These are phyloP conservation scores for Leccinum rimulosum DNA, from an alignment of 768 basidiomycete genomes.

Conservation along the genomic window DNA sequence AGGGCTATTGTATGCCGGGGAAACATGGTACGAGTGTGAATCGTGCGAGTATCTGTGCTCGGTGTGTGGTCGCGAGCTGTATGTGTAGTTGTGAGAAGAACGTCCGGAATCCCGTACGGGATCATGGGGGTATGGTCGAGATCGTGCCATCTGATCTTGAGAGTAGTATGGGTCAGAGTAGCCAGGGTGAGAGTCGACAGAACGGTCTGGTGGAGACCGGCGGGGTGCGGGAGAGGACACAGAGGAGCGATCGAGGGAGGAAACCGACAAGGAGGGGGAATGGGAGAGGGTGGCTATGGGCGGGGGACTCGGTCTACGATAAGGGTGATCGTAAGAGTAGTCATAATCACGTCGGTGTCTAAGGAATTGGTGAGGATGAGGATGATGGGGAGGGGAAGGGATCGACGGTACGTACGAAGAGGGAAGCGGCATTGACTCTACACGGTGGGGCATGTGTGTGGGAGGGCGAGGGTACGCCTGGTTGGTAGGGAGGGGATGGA, in stretches of 20 bases:
- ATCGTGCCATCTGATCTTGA: constrained; percentile 34
- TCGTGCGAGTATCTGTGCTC: constrained; percentile 35
- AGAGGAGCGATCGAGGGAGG: constrained; percentile 58
- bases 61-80: constrained; percentile 26
- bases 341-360: constrained; percentile 39
- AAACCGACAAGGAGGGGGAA: constrained; percentile 60
- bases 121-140: constrained; percentile 34
- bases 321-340: constrained; percentile 39
- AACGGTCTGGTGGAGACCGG: constrained; percentile 36
- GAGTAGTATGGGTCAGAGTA: constrained; percentile 41
- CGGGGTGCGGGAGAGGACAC: constrained; percentile 58
- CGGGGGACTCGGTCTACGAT: constrained; percentile 44
- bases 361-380: constrained; percentile 31
- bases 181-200: constrained; percentile 27
- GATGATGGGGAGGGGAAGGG: constrained; percentile 26
- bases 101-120: constrained; percentile 32
- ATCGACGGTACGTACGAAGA: constrained; percentile 32
- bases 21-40: constrained; percentile 30
- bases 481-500: constrained; percentile 15
- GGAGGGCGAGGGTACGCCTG: constrained; percentile 14
- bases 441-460: constrained; percentile 50
- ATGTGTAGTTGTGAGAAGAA: constrained; percentile 36
- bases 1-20: constrained; percentile 27
- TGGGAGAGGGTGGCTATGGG: constrained; percentile 51
- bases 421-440: constrained; percentile 37